Evolutionary conservation across 257 asterid species (phyloP).

Genomic region (Ophiorrhiza pumila): DNA sequence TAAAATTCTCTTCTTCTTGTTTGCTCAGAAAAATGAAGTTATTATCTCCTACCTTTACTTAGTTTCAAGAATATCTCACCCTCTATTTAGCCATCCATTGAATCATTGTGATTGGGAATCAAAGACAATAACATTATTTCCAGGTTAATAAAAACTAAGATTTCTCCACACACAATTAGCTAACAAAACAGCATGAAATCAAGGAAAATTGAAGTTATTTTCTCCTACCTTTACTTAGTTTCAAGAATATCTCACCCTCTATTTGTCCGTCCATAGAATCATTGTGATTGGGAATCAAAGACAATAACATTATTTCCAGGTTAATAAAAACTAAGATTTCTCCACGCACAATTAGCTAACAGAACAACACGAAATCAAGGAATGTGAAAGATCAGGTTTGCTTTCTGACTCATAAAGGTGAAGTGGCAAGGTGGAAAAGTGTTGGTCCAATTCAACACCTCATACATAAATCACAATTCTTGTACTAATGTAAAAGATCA

Average conservation of each 20-base stretch:
- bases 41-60: too few relatives aligned
- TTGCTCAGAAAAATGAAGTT: too few relatives aligned
- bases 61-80: too few relatives aligned
- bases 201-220: too few relatives aligned
- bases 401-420: background rate
- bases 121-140: background rate
- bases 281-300: background rate
- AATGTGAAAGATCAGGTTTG: background rate
- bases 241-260: background rate
- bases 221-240: too few relatives aligned
- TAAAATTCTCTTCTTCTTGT: too few relatives aligned
- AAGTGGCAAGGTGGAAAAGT: background rate
- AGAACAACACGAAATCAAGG: background rate
- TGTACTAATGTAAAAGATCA: background rate
- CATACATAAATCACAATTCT: background rate
- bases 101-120: background rate
- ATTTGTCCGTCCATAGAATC: background rate
- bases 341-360: background rate
- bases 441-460: background rate
- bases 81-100: background rate
- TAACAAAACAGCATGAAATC: background rate
- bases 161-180: background rate
- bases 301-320: background rate
- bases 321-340: background rate
- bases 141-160: background rate